These are phyloP conservation scores for Suillus decipiens DNA, from an alignment of 768 basidiomycete species.

Conservation along the genomic window DNA sequence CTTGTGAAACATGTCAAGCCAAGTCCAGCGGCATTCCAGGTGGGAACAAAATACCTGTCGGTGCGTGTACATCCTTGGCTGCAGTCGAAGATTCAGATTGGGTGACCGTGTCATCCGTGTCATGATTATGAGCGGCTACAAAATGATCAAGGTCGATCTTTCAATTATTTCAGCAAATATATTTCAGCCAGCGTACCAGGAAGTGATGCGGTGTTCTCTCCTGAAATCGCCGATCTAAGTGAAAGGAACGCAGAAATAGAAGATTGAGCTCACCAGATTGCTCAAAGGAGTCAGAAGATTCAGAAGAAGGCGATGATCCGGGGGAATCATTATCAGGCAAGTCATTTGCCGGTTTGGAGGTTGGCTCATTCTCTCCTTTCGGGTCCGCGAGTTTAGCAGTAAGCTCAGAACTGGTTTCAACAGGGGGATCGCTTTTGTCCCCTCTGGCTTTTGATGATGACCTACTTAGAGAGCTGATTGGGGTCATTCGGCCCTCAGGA, in stretches of 20 bases:
- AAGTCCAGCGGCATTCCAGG: background rate
- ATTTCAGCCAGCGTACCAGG: constrained; percentile 1
- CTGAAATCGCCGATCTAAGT: constrained; percentile 3
- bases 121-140: constrained; percentile 1
- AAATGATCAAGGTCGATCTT: constrained; percentile 6
- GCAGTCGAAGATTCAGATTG: background rate
- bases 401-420: background rate
- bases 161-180: too few relatives aligned
- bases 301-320: constrained; percentile 6
- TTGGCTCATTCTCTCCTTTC: background rate
- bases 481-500: constrained; percentile 46
- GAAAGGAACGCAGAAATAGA: background rate
- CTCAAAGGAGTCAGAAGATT: constrained; percentile 7
- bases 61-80: background rate
- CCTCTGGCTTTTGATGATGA: constrained; percentile 37
- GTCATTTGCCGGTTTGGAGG: constrained; percentile 6
- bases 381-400: background rate
- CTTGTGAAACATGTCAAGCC: constrained; percentile 13
- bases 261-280: constrained; percentile 1
- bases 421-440: constrained; percentile 19
- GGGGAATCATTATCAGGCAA: constrained; percentile 9
- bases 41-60: constrained; percentile 1
- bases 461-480: constrained; percentile 37
- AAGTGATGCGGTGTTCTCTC: constrained; percentile 2
- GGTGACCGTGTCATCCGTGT: constrained; percentile 4